Percentiles rank a stretch among this genome's conserved stretches.
Evolutionary conservation across 495 filamentous ascomycete genomes (phyloP).

Genomic region (Penicillium roqueforti): DNA sequence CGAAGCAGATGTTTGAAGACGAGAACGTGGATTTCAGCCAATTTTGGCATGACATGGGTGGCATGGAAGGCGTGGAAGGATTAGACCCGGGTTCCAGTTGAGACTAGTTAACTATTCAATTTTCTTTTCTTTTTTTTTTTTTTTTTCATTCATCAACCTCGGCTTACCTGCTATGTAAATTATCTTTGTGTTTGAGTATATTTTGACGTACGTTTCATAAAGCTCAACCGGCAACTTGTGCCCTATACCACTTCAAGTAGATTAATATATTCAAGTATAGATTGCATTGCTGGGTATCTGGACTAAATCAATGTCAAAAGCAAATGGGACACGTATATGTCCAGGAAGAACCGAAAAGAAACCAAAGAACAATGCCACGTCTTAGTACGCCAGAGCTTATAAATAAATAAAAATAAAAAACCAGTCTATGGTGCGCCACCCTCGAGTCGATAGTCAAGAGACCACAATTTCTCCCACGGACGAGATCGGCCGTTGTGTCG

Average conservation of each 20-base stretch:
- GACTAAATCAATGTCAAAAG: conserved; percentile 10
- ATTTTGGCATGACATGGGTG: conserved; percentile 70
- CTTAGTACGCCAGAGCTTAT: background rate
- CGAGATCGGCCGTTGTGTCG: conserved; percentile 28
- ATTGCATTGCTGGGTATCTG: conserved; percentile 34
- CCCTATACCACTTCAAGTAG: background rate
- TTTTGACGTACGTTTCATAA: background rate
- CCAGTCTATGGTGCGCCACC: conserved; percentile 18
- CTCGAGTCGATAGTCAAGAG: conserved; percentile 48
- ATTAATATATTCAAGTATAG: conserved; percentile 1
- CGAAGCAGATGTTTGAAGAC: conserved; percentile 62
- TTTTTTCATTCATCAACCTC: background rate
- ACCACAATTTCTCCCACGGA: conserved; percentile 54
- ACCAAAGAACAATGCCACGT: background rate
- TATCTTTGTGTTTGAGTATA: background rate
- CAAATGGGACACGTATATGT: conserved; percentile 9
- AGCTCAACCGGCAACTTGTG: background rate
- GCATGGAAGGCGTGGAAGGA: conserved; percentile 52
- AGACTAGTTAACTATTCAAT: no score
- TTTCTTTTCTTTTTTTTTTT: no score
- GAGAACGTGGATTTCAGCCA: conserved; percentile 70
- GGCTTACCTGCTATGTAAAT: background rate
- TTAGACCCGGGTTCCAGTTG: conserved; percentile 11
- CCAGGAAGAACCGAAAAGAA: conserved; percentile 10
- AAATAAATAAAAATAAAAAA: background rate